Percentiles rank a stretch among this genome's conserved stretches.
Conservation (phyloP, 495 filamentous ascomycete genomes). For the Jackrogersella multiformis region DNA sequence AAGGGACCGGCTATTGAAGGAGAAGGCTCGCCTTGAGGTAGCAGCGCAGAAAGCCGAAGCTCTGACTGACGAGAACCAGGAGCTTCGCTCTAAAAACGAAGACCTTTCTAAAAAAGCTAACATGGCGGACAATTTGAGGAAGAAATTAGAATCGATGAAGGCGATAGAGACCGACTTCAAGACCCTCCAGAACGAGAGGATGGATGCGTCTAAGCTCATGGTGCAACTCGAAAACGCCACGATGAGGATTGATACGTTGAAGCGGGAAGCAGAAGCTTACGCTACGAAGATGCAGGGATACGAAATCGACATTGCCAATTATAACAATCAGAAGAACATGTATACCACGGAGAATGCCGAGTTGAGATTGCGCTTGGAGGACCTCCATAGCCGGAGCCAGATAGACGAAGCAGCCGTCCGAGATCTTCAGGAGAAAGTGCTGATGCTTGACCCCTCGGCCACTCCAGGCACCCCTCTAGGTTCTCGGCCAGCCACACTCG, state of each 20-base stretch:
- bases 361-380: conserved; percentile 35
- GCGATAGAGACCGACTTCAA: conserved; percentile 50
- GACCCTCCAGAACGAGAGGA: conserved; percentile 55
- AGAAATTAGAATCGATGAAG: conserved; percentile 72
- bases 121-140: conserved; percentile 74
- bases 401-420: conserved; percentile 42
- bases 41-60: conserved; percentile 55
- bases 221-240: conserved; percentile 55
- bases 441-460: conserved; percentile 46
- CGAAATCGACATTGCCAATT: conserved; percentile 45
- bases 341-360: conserved; percentile 42
- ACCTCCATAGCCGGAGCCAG: conserved; percentile 42
- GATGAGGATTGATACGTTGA: conserved; percentile 39
- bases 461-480: conserved; percentile 33
- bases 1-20: conserved; percentile 51
- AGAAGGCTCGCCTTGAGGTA: conserved; percentile 56
- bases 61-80: conserved; percentile 64
- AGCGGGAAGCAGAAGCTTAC: conserved; percentile 44
- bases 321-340: conserved; percentile 43
- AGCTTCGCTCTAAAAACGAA: conserved; percentile 76
- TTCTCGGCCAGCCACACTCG: conserved; percentile 35
- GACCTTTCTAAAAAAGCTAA: conserved; percentile 84
- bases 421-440: conserved; percentile 46
- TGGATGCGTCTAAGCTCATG: conserved; percentile 55
- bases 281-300: conserved; percentile 47